A percentile compares a stretch with the other conserved stretches of the same genome.
Evolutionary conservation across 805 yeast genomes (phyloP).

Genomic region (Hanseniaspora valbyensis): DNA sequence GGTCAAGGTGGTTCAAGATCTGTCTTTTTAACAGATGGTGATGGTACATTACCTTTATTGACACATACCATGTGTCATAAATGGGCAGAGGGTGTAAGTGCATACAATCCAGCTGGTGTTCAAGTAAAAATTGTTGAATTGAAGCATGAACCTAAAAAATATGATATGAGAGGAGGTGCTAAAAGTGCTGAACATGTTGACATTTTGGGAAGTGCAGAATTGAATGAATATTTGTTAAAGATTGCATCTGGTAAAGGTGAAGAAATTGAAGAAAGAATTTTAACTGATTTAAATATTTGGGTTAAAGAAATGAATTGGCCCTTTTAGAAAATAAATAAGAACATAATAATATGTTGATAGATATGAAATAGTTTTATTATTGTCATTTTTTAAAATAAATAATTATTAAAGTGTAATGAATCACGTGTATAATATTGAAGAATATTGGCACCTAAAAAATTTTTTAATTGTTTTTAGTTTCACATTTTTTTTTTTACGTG

Average conservation of each 20-base stretch:
- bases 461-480: too few species aligned
- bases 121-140: conserved; percentile 78
- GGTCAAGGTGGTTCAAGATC: conserved; percentile 36
- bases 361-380: too few species aligned
- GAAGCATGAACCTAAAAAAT: conserved; percentile 83
- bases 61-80: conserved; percentile 87
- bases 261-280: conserved; percentile 45
- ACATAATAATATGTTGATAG: too few species aligned
- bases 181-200: conserved; percentile 97
- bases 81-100: conserved; percentile 58
- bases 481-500: neutral
- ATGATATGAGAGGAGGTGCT: conserved; percentile 94
- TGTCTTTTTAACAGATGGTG: conserved; percentile 82
- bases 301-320: conserved; percentile 45
- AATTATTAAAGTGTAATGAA: too few species aligned
- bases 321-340: conserved; percentile 20
- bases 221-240: conserved; percentile 72
- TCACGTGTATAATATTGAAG: too few species aligned
- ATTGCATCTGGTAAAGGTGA: conserved; percentile 78
- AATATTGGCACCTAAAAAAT: too few species aligned
- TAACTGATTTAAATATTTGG: conserved; percentile 53
- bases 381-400: too few species aligned
- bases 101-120: conserved; percentile 69
- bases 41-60: conserved; percentile 82
- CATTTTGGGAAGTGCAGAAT: conserved; percentile 81